phyloP scores from a whole-genome alignment of 371 early-diverging fungal species.

The Rhizomucor miehei region DNA sequence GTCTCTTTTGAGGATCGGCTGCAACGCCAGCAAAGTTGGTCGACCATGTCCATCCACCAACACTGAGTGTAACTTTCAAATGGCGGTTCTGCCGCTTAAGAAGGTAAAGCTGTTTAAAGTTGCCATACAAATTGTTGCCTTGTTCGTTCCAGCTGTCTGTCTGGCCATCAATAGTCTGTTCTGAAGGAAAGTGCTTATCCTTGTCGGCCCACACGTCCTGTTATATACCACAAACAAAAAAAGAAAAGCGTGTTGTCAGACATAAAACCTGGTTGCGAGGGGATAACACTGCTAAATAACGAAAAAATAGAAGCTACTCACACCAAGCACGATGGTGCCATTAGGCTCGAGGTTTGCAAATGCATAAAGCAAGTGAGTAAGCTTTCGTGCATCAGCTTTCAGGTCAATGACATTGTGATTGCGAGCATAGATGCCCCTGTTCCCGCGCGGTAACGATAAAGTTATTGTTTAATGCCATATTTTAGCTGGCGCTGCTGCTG shows the following conservation, averaged over 20 bases:
- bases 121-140: conserved; percentile 70
- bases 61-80: conserved; percentile 69
- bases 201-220: conserved; percentile 48
- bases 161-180: conserved; percentile 44
- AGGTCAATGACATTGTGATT: conserved; percentile 64
- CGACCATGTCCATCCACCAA: conserved; percentile 91
- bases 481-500: no score
- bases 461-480: no score
- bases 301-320: conserved; percentile 12
- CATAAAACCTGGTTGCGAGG: no score
- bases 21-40: conserved; percentile 79
- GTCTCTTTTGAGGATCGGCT: conserved; percentile 49
- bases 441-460: neutral
- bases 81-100: conserved; percentile 68
- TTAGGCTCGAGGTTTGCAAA: conserved; percentile 79
- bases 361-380: conserved; percentile 85
- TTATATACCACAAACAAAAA: neutral
- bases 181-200: conserved; percentile 43
- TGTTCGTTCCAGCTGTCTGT: conserved; percentile 61
- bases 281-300: neutral
- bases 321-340: conserved; percentile 63
- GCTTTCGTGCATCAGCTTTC: conserved; percentile 50
- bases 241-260: no score
- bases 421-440: conserved; percentile 75
- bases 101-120: conserved; percentile 77